A percentile compares a stretch with the other conserved stretches of the same genome.
Evolutionary conservation across 768 basidiomycete species (phyloP).

Genomic region (Auricularia sp.): DNA sequence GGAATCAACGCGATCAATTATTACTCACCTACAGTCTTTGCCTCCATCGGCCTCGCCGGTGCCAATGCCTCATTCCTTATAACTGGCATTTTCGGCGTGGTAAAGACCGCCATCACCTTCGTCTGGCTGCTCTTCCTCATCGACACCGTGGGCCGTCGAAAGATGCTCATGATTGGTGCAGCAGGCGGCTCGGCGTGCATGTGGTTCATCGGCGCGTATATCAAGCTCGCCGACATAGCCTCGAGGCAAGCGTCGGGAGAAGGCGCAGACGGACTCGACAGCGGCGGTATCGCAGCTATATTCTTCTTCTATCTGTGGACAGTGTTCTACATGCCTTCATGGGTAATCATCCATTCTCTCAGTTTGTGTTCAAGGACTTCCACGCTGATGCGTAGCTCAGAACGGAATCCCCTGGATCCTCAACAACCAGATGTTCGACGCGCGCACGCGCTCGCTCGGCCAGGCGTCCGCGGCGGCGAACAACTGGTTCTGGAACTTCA

Average conservation of each 20-base stretch:
- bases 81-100: constrained; percentile 38
- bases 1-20: constrained; percentile 37
- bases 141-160: constrained; percentile 34
- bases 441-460: constrained; percentile 10
- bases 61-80: no score
- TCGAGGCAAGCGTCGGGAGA: constrained; percentile 10
- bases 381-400: no score
- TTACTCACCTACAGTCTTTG: constrained; percentile 34
- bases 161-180: constrained; percentile 32
- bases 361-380: no score
- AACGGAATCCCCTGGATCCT: constrained; percentile 42
- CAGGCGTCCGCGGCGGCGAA: constrained; percentile 17
- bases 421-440: constrained; percentile 33
- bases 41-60: no score
- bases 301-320: constrained; percentile 24
- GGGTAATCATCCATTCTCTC: no score
- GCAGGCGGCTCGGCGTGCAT: constrained; percentile 30
- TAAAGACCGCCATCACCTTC: constrained; percentile 24
- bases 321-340: no score
- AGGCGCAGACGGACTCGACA: constrained; percentile 4
- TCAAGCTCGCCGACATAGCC: constrained; percentile 28
- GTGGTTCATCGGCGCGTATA: constrained; percentile 37
- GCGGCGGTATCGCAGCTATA: constrained; percentile 25
- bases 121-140: constrained; percentile 35
- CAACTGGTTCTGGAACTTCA: constrained; percentile 15